These are phyloP conservation scores for Monilinia vaccinii-corymbosi DNA, from an alignment of 2,329 filamentous ascomycete genomes.

Conservation along the genomic window DNA sequence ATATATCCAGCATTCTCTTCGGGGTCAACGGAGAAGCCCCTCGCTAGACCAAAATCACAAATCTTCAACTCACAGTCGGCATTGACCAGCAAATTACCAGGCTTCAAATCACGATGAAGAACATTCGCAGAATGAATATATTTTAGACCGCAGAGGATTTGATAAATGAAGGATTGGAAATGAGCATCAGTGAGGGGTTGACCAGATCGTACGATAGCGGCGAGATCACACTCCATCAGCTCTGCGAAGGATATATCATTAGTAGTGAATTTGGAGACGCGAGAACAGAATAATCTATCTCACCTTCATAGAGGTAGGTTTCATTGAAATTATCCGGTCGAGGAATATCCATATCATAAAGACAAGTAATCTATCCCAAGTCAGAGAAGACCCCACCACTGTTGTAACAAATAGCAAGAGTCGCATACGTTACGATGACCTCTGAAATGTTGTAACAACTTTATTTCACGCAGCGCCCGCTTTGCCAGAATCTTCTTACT, in stretches of 20 bases:
- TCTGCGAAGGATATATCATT: slow-evolving; percentile 45
- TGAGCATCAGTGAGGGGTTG: slow-evolving; percentile 96
- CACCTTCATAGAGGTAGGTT: slow-evolving; percentile 96
- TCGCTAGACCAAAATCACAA: slow-evolving; percentile 91
- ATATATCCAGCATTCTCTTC: slow-evolving; percentile 99
- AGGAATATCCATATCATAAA: slow-evolving; percentile 99
- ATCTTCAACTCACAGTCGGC: slow-evolving; percentile 99
- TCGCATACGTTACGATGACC: slow-evolving; percentile 70
- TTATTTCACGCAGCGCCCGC: slow-evolving; percentile 95
- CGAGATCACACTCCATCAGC: slow-evolving; percentile 97
- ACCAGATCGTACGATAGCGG: slow-evolving; percentile 93
- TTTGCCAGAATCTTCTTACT: slow-evolving; percentile 99
- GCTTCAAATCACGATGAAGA: slow-evolving; percentile 92
- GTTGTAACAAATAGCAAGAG: background rate
- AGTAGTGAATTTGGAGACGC: background rate
- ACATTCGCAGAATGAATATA: slow-evolving; percentile 99
- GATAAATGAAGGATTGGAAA: slow-evolving; percentile 99
- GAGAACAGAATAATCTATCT: background rate
- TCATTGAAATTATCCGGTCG: slow-evolving; percentile 97
- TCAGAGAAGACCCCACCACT: slow-evolving; percentile 30
- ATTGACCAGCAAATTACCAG: slow-evolving; percentile 93
- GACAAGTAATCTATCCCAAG: slow-evolving; percentile 74
- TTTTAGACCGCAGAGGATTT: slow-evolving; percentile 97
- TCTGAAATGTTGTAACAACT: slow-evolving; percentile 95
- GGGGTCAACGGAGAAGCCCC: slow-evolving; percentile 93